phyloP scores from a whole-genome alignment of 2,329 filamentous ascomycete genomes.

The Ophiostoma sp. region DNA sequence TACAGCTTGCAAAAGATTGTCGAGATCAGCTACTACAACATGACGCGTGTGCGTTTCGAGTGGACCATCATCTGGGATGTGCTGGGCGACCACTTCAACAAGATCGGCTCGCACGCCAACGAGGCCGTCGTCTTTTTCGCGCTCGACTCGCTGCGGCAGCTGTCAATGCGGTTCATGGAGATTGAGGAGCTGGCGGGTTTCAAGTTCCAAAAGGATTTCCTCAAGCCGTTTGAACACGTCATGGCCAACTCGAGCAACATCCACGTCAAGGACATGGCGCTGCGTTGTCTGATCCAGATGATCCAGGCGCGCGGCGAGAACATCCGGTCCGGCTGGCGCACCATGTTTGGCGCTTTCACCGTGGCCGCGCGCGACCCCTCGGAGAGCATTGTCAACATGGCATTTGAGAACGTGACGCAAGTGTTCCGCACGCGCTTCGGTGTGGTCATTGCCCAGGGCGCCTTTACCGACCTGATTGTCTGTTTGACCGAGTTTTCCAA shows the following conservation, averaged over 20 bases:
- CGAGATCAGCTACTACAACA: slow-evolving; percentile 99
- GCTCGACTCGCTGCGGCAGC: slow-evolving; percentile 85
- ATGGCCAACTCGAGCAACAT: slow-evolving; percentile 88
- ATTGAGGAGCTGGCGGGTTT: slow-evolving; percentile 96
- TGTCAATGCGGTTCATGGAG: slow-evolving; percentile 99
- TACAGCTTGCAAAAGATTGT: slow-evolving; percentile 98
- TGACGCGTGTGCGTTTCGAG: slow-evolving; percentile 95
- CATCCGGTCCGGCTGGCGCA: slow-evolving; percentile 95
- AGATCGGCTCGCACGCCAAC: slow-evolving; percentile 93
- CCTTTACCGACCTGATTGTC: slow-evolving; percentile 92
- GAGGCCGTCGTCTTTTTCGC: slow-evolving; percentile 97
- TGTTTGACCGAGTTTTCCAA: slow-evolving; percentile 98
- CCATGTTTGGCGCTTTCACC: slow-evolving; percentile 98
- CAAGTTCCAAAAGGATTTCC: slow-evolving; percentile 99
- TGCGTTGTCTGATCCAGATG: slow-evolving; percentile 97
- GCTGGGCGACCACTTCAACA: slow-evolving; percentile 96
- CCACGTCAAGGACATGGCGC: slow-evolving; percentile 93
- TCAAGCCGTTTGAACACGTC: slow-evolving; percentile 97
- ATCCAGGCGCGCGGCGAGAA: slow-evolving; percentile 95
- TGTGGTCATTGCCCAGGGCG: slow-evolving; percentile 90
- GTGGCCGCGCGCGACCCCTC: slow-evolving; percentile 90
- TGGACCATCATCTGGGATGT: slow-evolving; percentile 98
- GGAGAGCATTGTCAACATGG: slow-evolving; percentile 91
- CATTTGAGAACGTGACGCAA: slow-evolving; percentile 92
- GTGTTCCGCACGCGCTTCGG: slow-evolving; percentile 95